A percentile compares a stretch with the other conserved stretches of the same genome.
phyloP scores from a whole-genome alignment of 495 filamentous ascomycete species.

The Letharia columbiana region DNA sequence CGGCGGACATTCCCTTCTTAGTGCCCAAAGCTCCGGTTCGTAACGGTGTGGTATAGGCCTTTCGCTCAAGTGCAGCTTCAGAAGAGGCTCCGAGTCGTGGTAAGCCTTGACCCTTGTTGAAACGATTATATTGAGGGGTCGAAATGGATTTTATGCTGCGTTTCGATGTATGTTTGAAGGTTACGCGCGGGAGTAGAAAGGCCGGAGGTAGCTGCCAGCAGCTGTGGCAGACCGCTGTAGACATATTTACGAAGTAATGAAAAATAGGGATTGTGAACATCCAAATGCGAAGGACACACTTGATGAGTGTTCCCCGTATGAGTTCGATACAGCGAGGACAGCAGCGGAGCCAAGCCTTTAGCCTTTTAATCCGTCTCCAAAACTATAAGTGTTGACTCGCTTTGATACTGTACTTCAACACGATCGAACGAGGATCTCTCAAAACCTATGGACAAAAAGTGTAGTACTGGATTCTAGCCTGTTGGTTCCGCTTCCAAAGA shows the following conservation, averaged over 20 bases:
- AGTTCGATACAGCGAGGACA: neutral
- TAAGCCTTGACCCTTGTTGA: slow-evolving; percentile 38
- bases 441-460: neutral
- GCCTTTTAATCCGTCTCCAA: neutral
- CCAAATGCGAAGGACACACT: neutral
- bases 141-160: slow-evolving; percentile 43
- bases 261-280: neutral
- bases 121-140: slow-evolving; percentile 39
- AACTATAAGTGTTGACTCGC: neutral
- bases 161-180: slow-evolving; percentile 11
- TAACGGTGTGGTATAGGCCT: slow-evolving; percentile 63
- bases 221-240: slow-evolving; percentile 10
- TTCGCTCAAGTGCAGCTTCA: slow-evolving; percentile 72
- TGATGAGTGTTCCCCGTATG: neutral
- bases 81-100: slow-evolving; percentile 59
- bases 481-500: slow-evolving; percentile 12
- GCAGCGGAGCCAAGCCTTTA: too few species aligned
- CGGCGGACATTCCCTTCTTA: slow-evolving; percentile 92
- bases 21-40: slow-evolving; percentile 73
- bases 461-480: neutral
- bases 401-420: neutral
- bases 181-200: slow-evolving; percentile 24
- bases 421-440: neutral
- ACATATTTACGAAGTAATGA: slow-evolving; percentile 1
- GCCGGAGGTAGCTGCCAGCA: slow-evolving; percentile 20